Conservation (phyloP, 441 rosid species). For the Omphalea diandra region DNA sequence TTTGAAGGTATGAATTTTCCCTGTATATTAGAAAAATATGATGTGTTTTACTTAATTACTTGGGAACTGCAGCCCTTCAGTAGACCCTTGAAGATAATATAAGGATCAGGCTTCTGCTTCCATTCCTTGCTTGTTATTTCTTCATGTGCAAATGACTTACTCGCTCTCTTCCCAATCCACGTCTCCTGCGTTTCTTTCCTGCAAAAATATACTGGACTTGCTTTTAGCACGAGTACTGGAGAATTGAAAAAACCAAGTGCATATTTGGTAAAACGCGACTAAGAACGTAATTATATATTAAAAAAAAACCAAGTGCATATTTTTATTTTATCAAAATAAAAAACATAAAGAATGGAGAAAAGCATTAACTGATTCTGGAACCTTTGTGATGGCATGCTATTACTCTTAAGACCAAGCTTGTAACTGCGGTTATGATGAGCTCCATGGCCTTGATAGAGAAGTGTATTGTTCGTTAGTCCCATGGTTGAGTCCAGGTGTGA, state of each 20-base stretch:
- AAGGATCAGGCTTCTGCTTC: slow-evolving; percentile 27
- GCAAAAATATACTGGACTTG: slow-evolving; percentile 4
- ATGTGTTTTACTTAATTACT: slow-evolving; percentile 13
- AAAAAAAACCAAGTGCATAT: too few species aligned
- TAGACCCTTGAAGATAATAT: slow-evolving; percentile 44
- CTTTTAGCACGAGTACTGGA: too few species aligned
- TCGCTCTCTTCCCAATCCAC: slow-evolving; percentile 25
- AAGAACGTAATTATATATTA: too few species aligned
- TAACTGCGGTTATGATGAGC: neutral
- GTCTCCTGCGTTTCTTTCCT: slow-evolving; percentile 30
- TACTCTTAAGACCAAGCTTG: slow-evolving; percentile 14
- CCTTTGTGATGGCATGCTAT: slow-evolving; percentile 19
- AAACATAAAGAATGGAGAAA: too few species aligned
- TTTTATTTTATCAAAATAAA: too few species aligned
- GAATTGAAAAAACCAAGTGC: too few species aligned
- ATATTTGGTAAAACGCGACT: too few species aligned
- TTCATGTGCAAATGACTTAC: slow-evolving; percentile 23
- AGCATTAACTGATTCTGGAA: neutral
- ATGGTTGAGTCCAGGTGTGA: slow-evolving; percentile 1
- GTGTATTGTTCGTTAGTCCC: slow-evolving; percentile 1
- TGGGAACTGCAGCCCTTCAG: slow-evolving; percentile 34
- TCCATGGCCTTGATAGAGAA: slow-evolving; percentile 16
- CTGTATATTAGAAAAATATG: too few species aligned
- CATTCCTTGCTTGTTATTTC: slow-evolving; percentile 23
- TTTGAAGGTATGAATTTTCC: neutral